Percentiles rank a stretch among this genome's conserved stretches.
phyloP scores from a whole-genome alignment of 495 filamentous ascomycete genomes.

The Cenococcum geophilum region DNA sequence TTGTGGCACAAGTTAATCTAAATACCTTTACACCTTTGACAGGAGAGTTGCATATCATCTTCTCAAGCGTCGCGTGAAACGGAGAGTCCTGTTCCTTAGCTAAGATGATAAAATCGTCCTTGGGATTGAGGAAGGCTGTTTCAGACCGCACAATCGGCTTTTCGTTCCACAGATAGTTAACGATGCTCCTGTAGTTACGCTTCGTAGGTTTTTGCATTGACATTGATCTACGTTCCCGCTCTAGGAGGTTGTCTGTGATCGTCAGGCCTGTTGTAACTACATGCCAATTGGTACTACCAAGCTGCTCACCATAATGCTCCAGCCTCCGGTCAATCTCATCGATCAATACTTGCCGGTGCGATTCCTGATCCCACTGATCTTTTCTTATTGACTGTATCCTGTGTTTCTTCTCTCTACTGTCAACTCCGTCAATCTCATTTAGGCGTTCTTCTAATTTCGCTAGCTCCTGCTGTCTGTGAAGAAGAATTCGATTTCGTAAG shows the following conservation, averaged over 20 bases:
- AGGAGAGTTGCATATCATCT: background rate
- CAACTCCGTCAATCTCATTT: slow-evolving; percentile 11
- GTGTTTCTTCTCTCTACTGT: background rate
- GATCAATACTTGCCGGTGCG: background rate
- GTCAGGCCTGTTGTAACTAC: too few species aligned
- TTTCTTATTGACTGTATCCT: background rate
- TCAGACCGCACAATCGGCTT: slow-evolving; percentile 9
- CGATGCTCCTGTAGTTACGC: slow-evolving; percentile 13
- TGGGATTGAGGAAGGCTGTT: slow-evolving; percentile 9
- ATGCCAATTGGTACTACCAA: too few species aligned
- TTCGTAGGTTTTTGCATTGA: slow-evolving; percentile 8
- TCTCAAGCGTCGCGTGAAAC: background rate
- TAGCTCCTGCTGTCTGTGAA: slow-evolving; percentile 15
- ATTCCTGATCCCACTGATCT: background rate
- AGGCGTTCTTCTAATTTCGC: slow-evolving; percentile 13
- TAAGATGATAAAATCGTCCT: slow-evolving; percentile 14
- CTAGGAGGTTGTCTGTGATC: slow-evolving; percentile 6
- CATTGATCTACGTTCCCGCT: slow-evolving; percentile 5
- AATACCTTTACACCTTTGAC: too few species aligned
- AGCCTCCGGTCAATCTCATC: slow-evolving; percentile 5
- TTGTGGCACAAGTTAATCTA: too few species aligned
- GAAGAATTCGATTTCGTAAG: slow-evolving; percentile 17
- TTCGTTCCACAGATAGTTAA: slow-evolving; percentile 16
- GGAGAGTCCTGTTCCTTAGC: slow-evolving; percentile 1
- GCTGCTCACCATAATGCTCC: slow-evolving; percentile 6